Percentiles rank a stretch among this genome's conserved stretches.
These are phyloP conservation scores for Ceratobasidium sp. DNA, from an alignment of 1,284 basidiomycete species.

Conservation along the genomic window DNA sequence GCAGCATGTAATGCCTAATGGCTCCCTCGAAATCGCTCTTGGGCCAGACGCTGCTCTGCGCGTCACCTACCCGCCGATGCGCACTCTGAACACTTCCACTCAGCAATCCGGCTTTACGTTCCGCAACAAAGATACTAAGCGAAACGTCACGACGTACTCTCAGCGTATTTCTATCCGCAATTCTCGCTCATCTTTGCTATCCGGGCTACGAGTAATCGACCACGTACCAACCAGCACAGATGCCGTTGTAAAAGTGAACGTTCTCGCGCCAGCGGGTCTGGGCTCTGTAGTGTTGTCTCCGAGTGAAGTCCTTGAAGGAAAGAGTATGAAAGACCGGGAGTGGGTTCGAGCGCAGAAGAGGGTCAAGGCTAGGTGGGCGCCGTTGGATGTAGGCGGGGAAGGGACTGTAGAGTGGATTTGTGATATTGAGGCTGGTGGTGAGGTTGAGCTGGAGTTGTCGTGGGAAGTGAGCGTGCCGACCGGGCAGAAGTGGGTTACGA, in stretches of 20 bases:
- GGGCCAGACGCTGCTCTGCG: slow-evolving; percentile 50
- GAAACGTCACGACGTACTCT: slow-evolving; percentile 46
- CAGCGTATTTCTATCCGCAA: slow-evolving; percentile 52
- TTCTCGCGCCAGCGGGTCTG: slow-evolving; percentile 49
- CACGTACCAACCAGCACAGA: slow-evolving; percentile 51
- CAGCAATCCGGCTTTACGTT: slow-evolving; percentile 35
- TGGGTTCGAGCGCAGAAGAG: slow-evolving; percentile 7
- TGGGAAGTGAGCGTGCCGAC: slow-evolving; percentile 48
- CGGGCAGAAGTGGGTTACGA: slow-evolving; percentile 45
- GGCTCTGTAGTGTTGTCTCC: slow-evolving; percentile 24
- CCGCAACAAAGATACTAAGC: slow-evolving; percentile 40
- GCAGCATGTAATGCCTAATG: slow-evolving; percentile 49
- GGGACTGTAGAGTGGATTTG: slow-evolving; percentile 50
- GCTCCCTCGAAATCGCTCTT: slow-evolving; percentile 50
- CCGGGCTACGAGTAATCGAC: slow-evolving; percentile 49
- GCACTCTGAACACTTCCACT: slow-evolving; percentile 44
- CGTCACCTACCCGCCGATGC: slow-evolving; percentile 50
- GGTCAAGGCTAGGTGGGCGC: slow-evolving; percentile 30
- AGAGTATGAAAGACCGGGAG: slow-evolving; percentile 23
- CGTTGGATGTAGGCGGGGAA: slow-evolving; percentile 41
- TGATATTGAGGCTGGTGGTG: slow-evolving; percentile 35
- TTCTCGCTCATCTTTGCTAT: slow-evolving; percentile 44
- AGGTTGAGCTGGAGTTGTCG: slow-evolving; percentile 42
- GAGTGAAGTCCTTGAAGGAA: background rate
- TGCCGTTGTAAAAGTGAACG: slow-evolving; percentile 49